Evolutionary conservation across 768 basidiomycete genomes (phyloP), one percentile per base, ranked within the genome.

Genomic region (Solioccasus polychromus): DNA sequence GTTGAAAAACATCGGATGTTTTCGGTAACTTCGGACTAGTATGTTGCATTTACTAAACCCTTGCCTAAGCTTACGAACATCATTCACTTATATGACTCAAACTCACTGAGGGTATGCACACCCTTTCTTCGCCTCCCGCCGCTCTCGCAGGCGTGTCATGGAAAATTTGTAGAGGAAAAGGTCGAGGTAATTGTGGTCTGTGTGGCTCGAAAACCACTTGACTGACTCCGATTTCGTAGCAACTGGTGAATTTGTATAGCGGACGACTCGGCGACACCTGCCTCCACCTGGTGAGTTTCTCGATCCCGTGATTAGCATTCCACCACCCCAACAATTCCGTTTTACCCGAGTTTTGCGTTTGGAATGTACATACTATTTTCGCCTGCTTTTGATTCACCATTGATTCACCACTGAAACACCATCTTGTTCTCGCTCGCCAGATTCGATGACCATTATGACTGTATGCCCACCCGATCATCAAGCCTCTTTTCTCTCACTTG

Each of bases 361-460:
- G 52, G 39, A 31, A 48, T 45, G 1, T 41, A n/a, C n/a, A n/a
- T n/a, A n/a, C 28, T 15, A 28, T 28, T 14, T 25, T 3, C 8
- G 30, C 14, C 30, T 12, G 4, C 11, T 30, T 35, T 45, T 39
- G 35, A 26, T 35, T n/a, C 9, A 39, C 23, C 39, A 47, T 50
- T 45, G 19, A 22, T 43, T 44, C 18, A 7, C n/a, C 31, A 41
- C 44, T n/a, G 35, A 35, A 49, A 40, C 40, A 39, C 25, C 30
- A 30, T 51, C 36, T 42, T 32, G 34, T 50, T 17, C 29, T 34
- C 23, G 24, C 39, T 38, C 42, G 9, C 54, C 49, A 49, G 47
- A 25, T 48, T 50, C 52, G 15, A 56, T 46, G 60, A 59, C 43
- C 44, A 5, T 53, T 37, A 61, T 62, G 59, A 46, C 41, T 8